Evolutionary conservation across 2,329 filamentous ascomycete genomes (phyloP).

Genomic region (Colletotrichum filicis): DNA sequence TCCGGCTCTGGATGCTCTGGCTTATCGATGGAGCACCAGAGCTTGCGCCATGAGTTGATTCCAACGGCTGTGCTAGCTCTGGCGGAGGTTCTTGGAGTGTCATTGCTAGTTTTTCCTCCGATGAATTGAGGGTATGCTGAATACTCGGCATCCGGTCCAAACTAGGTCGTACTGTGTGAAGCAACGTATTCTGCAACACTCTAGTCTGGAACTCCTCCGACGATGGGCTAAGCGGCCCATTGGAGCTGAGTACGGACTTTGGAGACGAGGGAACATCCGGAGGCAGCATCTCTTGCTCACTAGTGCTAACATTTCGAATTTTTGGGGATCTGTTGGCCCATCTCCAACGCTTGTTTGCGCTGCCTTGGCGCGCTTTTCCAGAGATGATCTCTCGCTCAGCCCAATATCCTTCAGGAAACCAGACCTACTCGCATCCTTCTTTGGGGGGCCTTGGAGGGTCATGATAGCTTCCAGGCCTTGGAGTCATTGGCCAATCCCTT

Average conservation of each 20-base stretch:
- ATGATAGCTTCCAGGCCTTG: slow-evolving; percentile 38
- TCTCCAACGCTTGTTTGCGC: slow-evolving; percentile 49
- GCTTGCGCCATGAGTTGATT: neutral
- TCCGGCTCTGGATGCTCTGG: slow-evolving; percentile 8
- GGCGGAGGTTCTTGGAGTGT: neutral
- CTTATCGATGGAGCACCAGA: neutral
- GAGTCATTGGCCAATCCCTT: neutral
- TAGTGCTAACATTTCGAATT: slow-evolving; percentile 39
- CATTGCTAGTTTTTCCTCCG: neutral
- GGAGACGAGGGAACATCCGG: neutral
- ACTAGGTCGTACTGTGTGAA: neutral
- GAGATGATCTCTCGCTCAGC: slow-evolving; percentile 61
- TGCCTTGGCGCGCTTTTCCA: slow-evolving; percentile 44
- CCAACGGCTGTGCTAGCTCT: neutral
- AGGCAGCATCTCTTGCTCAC: slow-evolving; percentile 43
- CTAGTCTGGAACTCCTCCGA: slow-evolving; percentile 60
- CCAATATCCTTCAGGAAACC: slow-evolving; percentile 72
- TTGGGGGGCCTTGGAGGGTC: slow-evolving; percentile 67
- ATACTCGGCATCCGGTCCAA: slow-evolving; percentile 16
- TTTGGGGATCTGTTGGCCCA: slow-evolving; percentile 53
- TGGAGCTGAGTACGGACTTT: slow-evolving; percentile 21
- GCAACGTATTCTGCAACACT: slow-evolving; percentile 52
- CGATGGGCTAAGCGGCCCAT: slow-evolving; percentile 50
- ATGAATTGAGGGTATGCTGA: slow-evolving; percentile 8
- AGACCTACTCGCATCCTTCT: slow-evolving; percentile 69